A percentile compares a stretch with the other conserved stretches of the same genome.
These are phyloP conservation scores for Zasmidium cellare DNA, from an alignment of 2,329 filamentous ascomycete species.

Conservation along the genomic window DNA sequence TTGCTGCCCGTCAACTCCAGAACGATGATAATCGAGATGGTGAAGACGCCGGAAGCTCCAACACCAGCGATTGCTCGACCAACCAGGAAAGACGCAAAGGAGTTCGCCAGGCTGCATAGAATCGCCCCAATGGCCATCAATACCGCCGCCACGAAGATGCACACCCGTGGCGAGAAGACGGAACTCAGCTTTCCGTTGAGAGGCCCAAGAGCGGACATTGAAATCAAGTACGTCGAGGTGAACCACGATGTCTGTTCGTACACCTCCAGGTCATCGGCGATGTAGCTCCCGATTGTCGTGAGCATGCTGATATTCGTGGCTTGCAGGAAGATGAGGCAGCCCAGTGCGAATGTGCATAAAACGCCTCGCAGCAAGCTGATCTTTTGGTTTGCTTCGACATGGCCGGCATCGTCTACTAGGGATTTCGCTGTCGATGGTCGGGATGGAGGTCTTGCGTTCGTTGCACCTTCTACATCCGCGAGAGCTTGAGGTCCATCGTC, in stretches of 20 bases:
- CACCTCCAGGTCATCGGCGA: slow-evolving; percentile 72
- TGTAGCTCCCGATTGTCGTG: slow-evolving; percentile 75
- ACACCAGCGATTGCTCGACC: slow-evolving; percentile 69
- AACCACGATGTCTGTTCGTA: slow-evolving; percentile 78
- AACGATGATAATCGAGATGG: slow-evolving; percentile 71
- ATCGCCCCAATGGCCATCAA: slow-evolving; percentile 63
- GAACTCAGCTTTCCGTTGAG: slow-evolving; percentile 70
- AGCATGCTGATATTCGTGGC: slow-evolving; percentile 76
- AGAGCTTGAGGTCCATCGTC: not conserved
- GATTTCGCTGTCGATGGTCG: not conserved
- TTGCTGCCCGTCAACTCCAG: slow-evolving; percentile 70
- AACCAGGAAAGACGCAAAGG: slow-evolving; percentile 63
- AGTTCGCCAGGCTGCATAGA: slow-evolving; percentile 62
- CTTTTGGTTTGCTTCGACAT: slow-evolving; percentile 27
- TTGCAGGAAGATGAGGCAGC: slow-evolving; percentile 37
- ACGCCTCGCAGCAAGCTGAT: slow-evolving; percentile 20
- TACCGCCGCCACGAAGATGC: slow-evolving; percentile 63
- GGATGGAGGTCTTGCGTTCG: not conserved
- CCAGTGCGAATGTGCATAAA: slow-evolving; percentile 27
- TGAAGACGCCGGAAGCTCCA: slow-evolving; percentile 71
- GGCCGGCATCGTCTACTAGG: not conserved
- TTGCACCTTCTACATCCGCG: not conserved
- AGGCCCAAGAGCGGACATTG: slow-evolving; percentile 61
- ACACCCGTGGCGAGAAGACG: slow-evolving; percentile 69
- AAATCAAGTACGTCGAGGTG: slow-evolving; percentile 73